Evolutionary conservation across 441 rosid species (phyloP).

Genomic region (Gossypium armourianum): DNA sequence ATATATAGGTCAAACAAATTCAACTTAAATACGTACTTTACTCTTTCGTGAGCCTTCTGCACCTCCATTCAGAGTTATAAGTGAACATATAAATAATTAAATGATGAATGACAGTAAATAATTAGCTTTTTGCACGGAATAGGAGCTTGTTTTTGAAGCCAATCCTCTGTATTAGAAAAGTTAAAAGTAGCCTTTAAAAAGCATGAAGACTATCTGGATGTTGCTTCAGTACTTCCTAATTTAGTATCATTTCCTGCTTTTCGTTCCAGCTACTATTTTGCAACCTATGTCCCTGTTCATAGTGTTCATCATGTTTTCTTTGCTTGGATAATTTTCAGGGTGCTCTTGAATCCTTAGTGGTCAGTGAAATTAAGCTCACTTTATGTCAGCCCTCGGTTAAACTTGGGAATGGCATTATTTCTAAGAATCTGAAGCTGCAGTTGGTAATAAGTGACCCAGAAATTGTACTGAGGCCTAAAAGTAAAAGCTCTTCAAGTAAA

Average conservation of each 20-base stretch:
- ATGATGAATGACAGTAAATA: neutral
- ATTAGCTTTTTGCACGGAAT: neutral
- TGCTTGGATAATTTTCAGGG: conserved; percentile 53
- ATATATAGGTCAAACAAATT: neutral
- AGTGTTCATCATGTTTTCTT: conserved; percentile 7
- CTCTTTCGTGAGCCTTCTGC: neutral
- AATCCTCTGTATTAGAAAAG: neutral
- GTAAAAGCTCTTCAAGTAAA: conserved; percentile 32
- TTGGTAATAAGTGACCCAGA: conserved; percentile 65
- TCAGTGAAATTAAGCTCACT: conserved; percentile 77
- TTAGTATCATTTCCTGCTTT: neutral
- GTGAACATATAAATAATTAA: neutral
- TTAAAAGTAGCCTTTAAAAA: neutral
- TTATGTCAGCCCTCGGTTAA: conserved; percentile 76
- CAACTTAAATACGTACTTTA: neutral
- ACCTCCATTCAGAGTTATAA: neutral
- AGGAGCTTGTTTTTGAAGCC: neutral
- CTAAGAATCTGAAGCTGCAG: conserved; percentile 77
- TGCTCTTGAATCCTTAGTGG: conserved; percentile 73
- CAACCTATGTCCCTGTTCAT: neutral
- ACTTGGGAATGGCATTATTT: conserved; percentile 73
- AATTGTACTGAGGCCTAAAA: conserved; percentile 64
- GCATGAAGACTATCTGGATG: neutral
- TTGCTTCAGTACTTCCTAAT: neutral
- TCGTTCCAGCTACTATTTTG: neutral